Evolutionary conservation across 805 yeast species (phyloP), one percentile per base, ranked within the genome.

Genomic region (Peterozyma xylosa): DNA sequence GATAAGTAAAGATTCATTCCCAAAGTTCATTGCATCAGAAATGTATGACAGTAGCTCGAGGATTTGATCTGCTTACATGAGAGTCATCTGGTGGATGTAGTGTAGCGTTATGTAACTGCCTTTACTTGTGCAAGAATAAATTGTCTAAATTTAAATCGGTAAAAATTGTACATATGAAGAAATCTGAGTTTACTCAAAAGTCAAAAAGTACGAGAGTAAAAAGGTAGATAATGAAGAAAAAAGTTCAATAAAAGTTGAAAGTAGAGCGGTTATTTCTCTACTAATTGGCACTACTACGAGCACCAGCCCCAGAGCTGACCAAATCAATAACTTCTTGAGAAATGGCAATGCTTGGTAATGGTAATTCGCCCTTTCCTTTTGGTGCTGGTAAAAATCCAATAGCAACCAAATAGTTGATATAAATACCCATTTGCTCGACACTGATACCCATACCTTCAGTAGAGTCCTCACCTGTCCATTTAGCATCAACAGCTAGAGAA

Each of bases 381-480:
- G 96, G 91, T 15, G 65, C 53, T 33, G 86, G 84, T 56, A 93
- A 70, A 66, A 84, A 93, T 0, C 95, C 96, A 53, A 83, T 80
- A 53, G 80, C 78, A 46, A 78, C 74, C 61, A 93, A 73, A 65
- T 89, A 93, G 16, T 93, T 70, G 50, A 91, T 73, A 62, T 91
- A 93, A 42, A 78, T 64, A 21, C 90, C 89, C 66, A 88, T 67
- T 51, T 79, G 82, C 29, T 70, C 67, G 18, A 64, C 60, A 45
- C 78, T 78, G n/a, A 89, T 83, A 41, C 96, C 97, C 42, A 67
- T 72, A 9, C 96, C 97, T 1, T 63, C 60, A 39, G 88, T 74
- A 30, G 61, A 67, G 55, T 88, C 95, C 39, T 64, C 71, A 11
- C 86, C 87, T 1, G 88, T 73, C 78, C 80, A 76, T 30, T 56